Evolutionary conservation across 2,329 filamentous ascomycete species (phyloP).

Genomic region (Corinectria fuckeliana): DNA sequence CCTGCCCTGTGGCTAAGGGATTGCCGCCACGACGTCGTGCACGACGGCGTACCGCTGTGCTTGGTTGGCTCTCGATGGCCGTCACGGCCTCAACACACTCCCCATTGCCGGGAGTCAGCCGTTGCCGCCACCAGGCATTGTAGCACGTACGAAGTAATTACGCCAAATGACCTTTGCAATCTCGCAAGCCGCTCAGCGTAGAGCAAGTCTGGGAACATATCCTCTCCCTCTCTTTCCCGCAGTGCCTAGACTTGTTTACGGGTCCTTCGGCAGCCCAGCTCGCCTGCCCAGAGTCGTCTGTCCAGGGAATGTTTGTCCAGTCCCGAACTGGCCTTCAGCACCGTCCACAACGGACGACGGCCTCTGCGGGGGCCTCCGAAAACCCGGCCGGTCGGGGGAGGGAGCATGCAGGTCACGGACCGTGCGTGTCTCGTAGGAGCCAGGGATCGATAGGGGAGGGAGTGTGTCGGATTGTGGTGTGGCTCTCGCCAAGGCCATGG

Average conservation of each 20-base stretch:
- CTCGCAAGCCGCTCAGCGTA: constrained; percentile 7
- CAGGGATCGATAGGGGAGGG: constrained; percentile 24
- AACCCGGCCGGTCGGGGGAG: constrained; percentile 23
- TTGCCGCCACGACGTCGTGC: constrained; percentile 14
- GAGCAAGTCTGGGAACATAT: constrained; percentile 3
- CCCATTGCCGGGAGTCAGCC: constrained; percentile 1
- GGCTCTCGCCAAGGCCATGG: constrained; percentile 19
- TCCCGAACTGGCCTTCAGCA: constrained; percentile 29
- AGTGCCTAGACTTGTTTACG: background rate
- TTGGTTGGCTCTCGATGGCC: constrained; percentile 9
- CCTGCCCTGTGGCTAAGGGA: background rate
- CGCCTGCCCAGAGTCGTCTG: constrained; percentile 2
- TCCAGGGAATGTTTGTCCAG: constrained; percentile 29
- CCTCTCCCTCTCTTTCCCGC: constrained; percentile 5
- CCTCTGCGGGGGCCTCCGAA: constrained; percentile 22
- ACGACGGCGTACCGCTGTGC: background rate
- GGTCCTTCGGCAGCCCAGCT: constrained; percentile 4
- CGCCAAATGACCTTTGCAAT: background rate
- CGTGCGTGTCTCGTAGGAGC: constrained; percentile 32
- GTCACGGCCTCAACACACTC: constrained; percentile 23
- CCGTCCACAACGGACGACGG: constrained; percentile 30
- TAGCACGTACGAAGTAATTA: constrained; percentile 7
- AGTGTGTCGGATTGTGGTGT: constrained; percentile 37
- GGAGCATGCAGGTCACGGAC: constrained; percentile 29
- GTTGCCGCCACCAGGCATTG: constrained; percentile 6